Evolutionary conservation across 352 stramenopile genomes (phyloP).

Genomic region (Phytopythium montanum): DNA sequence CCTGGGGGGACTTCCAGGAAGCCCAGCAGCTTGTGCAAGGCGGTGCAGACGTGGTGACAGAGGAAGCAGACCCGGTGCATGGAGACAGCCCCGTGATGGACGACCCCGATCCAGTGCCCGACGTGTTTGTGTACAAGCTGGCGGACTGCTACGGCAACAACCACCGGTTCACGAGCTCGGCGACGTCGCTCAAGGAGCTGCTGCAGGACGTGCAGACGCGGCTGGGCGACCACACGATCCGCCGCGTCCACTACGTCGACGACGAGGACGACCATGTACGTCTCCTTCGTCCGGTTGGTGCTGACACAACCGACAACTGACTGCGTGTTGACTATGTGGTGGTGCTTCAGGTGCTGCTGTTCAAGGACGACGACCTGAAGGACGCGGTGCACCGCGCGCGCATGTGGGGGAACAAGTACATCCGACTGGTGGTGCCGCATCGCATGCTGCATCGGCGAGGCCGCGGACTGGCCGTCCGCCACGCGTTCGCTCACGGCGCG

Average conservation of each 20-base stretch:
- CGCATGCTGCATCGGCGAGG: conserved; percentile 22
- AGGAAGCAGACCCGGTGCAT: conserved; percentile 19
- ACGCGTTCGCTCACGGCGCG: conserved; percentile 29
- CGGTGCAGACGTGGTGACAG: background rate
- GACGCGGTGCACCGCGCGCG: conserved; percentile 72
- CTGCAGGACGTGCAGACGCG: conserved; percentile 68
- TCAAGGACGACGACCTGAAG: conserved; percentile 77
- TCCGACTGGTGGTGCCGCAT: conserved; percentile 65
- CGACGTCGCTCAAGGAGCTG: conserved; percentile 66
- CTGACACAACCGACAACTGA: background rate
- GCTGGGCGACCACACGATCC: conserved; percentile 71
- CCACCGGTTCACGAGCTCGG: conserved; percentile 83
- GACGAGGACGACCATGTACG: conserved; percentile 78
- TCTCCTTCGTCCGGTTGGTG: conserved; percentile 4
- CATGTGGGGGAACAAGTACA: conserved; percentile 83
- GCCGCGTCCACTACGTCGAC: conserved; percentile 76
- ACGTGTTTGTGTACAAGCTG: conserved; percentile 84
- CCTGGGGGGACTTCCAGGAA: conserved; percentile 44
- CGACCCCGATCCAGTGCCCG: conserved; percentile 21
- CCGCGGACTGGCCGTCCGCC: conserved; percentile 21
- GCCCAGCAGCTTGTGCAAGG: background rate
- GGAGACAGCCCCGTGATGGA: conserved; percentile 8
- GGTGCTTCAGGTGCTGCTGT: conserved; percentile 54
- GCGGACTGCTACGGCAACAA: conserved; percentile 79
- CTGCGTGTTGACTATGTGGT: background rate